A percentile compares a stretch with the other conserved stretches of the same genome.
These are phyloP conservation scores for Blastobotrys americana DNA, from an alignment of 805 yeast species.

Conservation along the genomic window DNA sequence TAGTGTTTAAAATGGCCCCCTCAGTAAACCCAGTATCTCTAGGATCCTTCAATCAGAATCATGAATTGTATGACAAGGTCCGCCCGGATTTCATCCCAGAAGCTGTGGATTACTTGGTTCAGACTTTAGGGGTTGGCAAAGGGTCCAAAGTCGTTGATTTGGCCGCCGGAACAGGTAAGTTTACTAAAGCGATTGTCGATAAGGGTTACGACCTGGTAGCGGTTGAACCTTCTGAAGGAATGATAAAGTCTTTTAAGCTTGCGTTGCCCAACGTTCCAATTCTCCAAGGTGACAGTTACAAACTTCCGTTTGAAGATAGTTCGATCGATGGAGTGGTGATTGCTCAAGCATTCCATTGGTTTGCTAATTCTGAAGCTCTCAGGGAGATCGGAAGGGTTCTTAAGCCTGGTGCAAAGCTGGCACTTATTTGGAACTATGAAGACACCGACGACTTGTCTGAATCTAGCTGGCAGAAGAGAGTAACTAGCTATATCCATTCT, in stretches of 20 bases:
- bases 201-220: slow-evolving; percentile 39
- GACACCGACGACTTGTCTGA: slow-evolving; percentile 22
- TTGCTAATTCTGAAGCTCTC: slow-evolving; percentile 43
- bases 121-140: slow-evolving; percentile 30
- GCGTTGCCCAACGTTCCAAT: slow-evolving; percentile 41
- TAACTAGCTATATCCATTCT: slow-evolving; percentile 32
- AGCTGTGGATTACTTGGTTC: slow-evolving; percentile 40
- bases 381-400: slow-evolving; percentile 46
- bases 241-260: slow-evolving; percentile 41
- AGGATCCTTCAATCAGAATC: slow-evolving; percentile 46
- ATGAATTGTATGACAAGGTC: slow-evolving; percentile 42
- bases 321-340: slow-evolving; percentile 44
- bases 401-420: slow-evolving; percentile 44
- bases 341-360: slow-evolving; percentile 66
- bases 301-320: slow-evolving; percentile 39
- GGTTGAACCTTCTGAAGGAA: slow-evolving; percentile 53
- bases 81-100: slow-evolving; percentile 43
- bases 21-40: slow-evolving; percentile 36
- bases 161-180: slow-evolving; percentile 62
- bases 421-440: slow-evolving; percentile 56
- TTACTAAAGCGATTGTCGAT: slow-evolving; percentile 40
- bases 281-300: slow-evolving; percentile 38
- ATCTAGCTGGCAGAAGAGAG: slow-evolving; percentile 35
- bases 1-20: no score
- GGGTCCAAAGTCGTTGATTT: slow-evolving; percentile 39